Conservation (phyloP, 345 rosid genomes). For the Pistacia vera region DNA sequence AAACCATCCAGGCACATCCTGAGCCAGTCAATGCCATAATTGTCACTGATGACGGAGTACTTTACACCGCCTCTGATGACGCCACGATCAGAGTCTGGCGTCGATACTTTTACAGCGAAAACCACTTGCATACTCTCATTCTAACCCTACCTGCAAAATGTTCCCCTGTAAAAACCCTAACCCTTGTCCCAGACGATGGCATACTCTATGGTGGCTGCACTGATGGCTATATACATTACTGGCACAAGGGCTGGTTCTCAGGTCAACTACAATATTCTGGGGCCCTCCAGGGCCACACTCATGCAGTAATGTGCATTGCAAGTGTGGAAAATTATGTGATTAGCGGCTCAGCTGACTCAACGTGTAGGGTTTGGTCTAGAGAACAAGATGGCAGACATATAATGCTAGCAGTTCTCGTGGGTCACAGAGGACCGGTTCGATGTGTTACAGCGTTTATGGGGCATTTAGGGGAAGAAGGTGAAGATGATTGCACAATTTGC, state of each 20-base stretch:
- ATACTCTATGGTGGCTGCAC: conserved; percentile 55
- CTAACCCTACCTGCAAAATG: conserved; percentile 43
- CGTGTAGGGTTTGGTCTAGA: conserved; percentile 50
- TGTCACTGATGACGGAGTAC: conserved; percentile 37
- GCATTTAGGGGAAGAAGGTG: conserved; percentile 27
- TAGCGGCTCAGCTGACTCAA: conserved; percentile 53
- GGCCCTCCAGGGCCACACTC: conserved; percentile 56
- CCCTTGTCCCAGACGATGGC: conserved; percentile 34
- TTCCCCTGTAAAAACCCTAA: conserved; percentile 53
- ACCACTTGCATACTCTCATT: conserved; percentile 41
- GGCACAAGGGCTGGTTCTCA: conserved; percentile 51
- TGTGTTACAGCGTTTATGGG: conserved; percentile 39
- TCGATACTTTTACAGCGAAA: conserved; percentile 33
- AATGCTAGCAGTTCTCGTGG: conserved; percentile 38
- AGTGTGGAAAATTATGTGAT: conserved; percentile 40
- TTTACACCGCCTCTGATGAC: conserved; percentile 63
- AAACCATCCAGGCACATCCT: conserved; percentile 53
- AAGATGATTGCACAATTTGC: conserved; percentile 46
- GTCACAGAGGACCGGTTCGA: conserved; percentile 48
- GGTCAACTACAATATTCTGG: conserved; percentile 52
- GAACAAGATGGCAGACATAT: conserved; percentile 41
- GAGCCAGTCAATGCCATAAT: conserved; percentile 49
- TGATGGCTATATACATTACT: conserved; percentile 52
- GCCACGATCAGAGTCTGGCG: conserved; percentile 54
- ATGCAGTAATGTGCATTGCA: conserved; percentile 52